These are phyloP conservation scores for Austroboletus sp. DNA, from an alignment of 1,284 basidiomycete species.

Conservation along the genomic window DNA sequence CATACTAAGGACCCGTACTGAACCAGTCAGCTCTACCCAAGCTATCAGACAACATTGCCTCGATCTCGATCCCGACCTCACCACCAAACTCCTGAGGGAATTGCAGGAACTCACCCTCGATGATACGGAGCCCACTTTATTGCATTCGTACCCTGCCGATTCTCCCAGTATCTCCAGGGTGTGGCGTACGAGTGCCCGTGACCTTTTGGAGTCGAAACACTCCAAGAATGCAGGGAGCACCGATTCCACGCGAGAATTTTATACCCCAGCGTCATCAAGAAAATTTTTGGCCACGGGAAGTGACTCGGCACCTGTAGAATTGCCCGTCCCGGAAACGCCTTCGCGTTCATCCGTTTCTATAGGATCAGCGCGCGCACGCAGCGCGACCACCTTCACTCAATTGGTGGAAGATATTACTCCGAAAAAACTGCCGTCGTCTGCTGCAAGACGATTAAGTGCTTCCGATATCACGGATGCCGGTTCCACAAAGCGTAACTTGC, in stretches of 20 bases:
- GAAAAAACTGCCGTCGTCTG: not conserved
- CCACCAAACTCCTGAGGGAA: constrained; percentile 19
- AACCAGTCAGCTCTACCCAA: constrained; percentile 10
- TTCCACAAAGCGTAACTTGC: constrained; percentile 1
- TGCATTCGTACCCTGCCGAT: constrained; percentile 1
- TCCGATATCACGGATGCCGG: constrained; percentile 5
- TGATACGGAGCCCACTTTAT: constrained; percentile 8
- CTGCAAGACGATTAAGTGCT: constrained; percentile 1
- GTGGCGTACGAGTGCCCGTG: constrained; percentile 19
- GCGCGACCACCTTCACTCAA: constrained; percentile 9
- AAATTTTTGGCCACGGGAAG: constrained; percentile 7
- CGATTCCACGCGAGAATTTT: constrained; percentile 8
- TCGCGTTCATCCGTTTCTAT: constrained; percentile 21
- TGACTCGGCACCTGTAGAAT: constrained; percentile 5
- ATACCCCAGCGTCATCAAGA: constrained; percentile 4
- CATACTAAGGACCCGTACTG: constrained; percentile 32
- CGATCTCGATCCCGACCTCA: constrained; percentile 25
- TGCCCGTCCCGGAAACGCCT: constrained; percentile 19
- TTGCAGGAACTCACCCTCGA: constrained; percentile 15
- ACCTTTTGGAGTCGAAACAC: constrained; percentile 21
- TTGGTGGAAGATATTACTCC: constrained; percentile 4
- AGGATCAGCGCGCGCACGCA: constrained; percentile 14
- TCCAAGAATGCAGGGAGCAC: constrained; percentile 5
- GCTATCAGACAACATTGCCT: constrained; percentile 23
- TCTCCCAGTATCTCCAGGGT: constrained; percentile 6